Conservation (phyloP, 1,284 basidiomycete species). For the Sanghuangporus sanghuang region DNA sequence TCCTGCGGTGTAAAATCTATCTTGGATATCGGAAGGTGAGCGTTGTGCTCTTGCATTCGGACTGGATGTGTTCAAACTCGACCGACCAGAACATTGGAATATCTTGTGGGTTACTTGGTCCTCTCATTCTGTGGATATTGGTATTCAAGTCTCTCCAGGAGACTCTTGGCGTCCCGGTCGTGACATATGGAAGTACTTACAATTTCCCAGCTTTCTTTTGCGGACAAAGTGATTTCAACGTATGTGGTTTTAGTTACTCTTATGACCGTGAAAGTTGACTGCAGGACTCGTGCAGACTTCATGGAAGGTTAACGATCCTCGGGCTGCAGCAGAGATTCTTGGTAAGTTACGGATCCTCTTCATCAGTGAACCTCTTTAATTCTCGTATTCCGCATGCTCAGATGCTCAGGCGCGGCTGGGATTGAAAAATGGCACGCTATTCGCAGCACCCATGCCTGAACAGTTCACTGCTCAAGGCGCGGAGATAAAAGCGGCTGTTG, state of each 20-base stretch:
- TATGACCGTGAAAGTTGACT: background rate
- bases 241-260: slow-evolving; percentile 29
- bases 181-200: slow-evolving; percentile 69
- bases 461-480: slow-evolving; percentile 65
- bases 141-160: slow-evolving; percentile 49
- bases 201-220: slow-evolving; percentile 97
- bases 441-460: slow-evolving; percentile 89
- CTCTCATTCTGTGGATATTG: background rate
- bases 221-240: slow-evolving; percentile 78
- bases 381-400: slow-evolving; percentile 24
- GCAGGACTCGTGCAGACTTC: slow-evolving; percentile 45
- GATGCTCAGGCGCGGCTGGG: slow-evolving; percentile 59
- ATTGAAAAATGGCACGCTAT: slow-evolving; percentile 69
- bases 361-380: background rate
- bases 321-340: slow-evolving; percentile 64
- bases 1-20: slow-evolving; percentile 97
- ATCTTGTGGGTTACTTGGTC: slow-evolving; percentile 56
- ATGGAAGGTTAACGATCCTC: slow-evolving; percentile 60
- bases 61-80: background rate
- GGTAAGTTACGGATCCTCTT: slow-evolving; percentile 39
- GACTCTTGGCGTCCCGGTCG: slow-evolving; percentile 91
- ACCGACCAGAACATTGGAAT: slow-evolving; percentile 74
- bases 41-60: background rate
- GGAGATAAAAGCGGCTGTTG: slow-evolving; percentile 75
- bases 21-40: slow-evolving; percentile 81